phyloP scores from a whole-genome alignment of 805 yeast species.

The Yamadazyma endophytica region DNA sequence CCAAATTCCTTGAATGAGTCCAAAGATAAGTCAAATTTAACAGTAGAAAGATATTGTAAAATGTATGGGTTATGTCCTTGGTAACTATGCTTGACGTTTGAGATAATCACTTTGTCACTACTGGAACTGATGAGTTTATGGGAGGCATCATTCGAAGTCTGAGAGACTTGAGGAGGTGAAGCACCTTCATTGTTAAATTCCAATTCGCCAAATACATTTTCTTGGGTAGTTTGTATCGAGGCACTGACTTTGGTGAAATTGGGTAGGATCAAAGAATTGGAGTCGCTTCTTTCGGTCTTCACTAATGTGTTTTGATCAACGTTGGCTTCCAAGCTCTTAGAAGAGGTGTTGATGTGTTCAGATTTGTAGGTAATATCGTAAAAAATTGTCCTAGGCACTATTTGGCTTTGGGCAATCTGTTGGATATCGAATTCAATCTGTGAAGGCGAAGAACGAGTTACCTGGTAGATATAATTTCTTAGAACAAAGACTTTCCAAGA shows the following conservation, averaged over 20 bases:
- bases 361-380: slow-evolving; percentile 35
- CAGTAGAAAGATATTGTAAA: slow-evolving; percentile 47
- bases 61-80: slow-evolving; percentile 66
- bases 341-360: slow-evolving; percentile 21
- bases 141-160: slow-evolving; percentile 14
- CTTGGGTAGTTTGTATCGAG: slow-evolving; percentile 36
- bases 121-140: slow-evolving; percentile 34
- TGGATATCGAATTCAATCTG: no score
- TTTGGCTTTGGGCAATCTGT: slow-evolving; percentile 1
- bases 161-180: background rate
- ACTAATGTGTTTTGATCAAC: slow-evolving; percentile 6
- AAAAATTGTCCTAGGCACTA: slow-evolving; percentile 31
- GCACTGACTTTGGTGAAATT: slow-evolving; percentile 28
- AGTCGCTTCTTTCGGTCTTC: slow-evolving; percentile 11
- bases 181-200: slow-evolving; percentile 17
- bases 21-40: slow-evolving; percentile 53
- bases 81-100: slow-evolving; percentile 52
- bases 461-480: slow-evolving; percentile 62
- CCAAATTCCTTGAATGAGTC: slow-evolving; percentile 72
- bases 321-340: slow-evolving; percentile 18
- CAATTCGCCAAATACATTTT: slow-evolving; percentile 44
- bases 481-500: slow-evolving; percentile 79
- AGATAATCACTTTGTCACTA: slow-evolving; percentile 26
- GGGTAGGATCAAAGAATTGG: slow-evolving; percentile 26
- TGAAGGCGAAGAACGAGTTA: slow-evolving; percentile 33